Conservation (phyloP, 1,139 yeast species). For the Kluyveromyces sp. region DNA sequence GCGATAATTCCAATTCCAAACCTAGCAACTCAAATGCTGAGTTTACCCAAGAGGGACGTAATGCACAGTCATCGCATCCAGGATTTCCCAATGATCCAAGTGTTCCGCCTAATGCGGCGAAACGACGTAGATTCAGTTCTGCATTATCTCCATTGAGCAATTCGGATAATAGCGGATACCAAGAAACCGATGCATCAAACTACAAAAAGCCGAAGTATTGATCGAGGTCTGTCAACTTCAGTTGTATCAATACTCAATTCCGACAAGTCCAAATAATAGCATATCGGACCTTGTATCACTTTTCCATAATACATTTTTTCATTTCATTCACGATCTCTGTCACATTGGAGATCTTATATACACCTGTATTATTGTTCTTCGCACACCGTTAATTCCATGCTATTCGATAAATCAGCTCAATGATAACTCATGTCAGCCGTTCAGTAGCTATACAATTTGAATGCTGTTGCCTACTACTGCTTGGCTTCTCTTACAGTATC, state of each 20-base stretch:
- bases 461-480: too few relatives aligned
- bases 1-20: neutral
- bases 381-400: neutral
- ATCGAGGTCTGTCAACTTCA: neutral
- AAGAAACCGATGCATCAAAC: neutral
- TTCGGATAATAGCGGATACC: conserved; percentile 1
- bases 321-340: too few relatives aligned
- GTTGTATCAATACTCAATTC: neutral
- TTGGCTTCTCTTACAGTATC: too few relatives aligned
- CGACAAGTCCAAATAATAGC: neutral
- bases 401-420: too few relatives aligned
- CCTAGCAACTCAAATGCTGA: conserved; percentile 5
- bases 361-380: neutral
- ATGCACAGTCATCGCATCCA: conserved; percentile 2
- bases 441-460: too few relatives aligned
- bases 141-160: conserved; percentile 17
- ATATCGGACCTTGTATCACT: neutral
- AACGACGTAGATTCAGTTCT: conserved; percentile 17
- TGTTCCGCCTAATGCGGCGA: conserved; percentile 3
- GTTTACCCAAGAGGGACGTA: conserved; percentile 1
- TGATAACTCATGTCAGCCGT: too few relatives aligned
- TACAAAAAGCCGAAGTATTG: conserved; percentile 8
- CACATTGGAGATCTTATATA: neutral
- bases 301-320: too few relatives aligned
- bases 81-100: conserved; percentile 1